phyloP scores from a whole-genome alignment of 352 stramenopile genomes.

The Pilasporangium apinafurcum region DNA sequence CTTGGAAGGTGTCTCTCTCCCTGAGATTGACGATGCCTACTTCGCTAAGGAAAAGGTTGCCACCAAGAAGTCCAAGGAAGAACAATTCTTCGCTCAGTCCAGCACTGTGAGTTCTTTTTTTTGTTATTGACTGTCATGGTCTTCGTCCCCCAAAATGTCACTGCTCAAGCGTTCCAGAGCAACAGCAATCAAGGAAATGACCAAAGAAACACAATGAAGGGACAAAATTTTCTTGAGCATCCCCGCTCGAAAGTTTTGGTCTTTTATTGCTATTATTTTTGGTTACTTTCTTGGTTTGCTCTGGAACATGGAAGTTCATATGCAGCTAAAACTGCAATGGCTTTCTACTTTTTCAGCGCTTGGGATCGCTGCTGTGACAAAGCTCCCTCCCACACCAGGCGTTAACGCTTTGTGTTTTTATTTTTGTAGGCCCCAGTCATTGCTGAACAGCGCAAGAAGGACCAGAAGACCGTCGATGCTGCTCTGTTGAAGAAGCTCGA shows the following conservation, averaged over 20 bases:
- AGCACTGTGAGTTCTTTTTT: conserved; percentile 48
- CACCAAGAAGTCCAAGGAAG: conserved; percentile 91
- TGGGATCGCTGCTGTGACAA: conserved; percentile 88
- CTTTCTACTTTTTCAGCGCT: conserved; percentile 60
- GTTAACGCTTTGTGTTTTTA: conserved; percentile 9
- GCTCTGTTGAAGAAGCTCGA: conserved; percentile 84
- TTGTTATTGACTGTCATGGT: conserved; percentile 1
- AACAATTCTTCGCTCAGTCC: conserved; percentile 97
- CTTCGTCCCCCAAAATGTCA: conserved; percentile 10
- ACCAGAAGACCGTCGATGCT: conserved; percentile 98
- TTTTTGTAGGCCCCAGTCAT: conserved; percentile 84
- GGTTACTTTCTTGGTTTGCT: not conserved
- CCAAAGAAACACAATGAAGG: no score
- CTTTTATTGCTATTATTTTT: no score
- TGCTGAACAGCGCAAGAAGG: conserved; percentile 96
- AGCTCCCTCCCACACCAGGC: conserved; percentile 51
- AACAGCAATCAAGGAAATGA: no score
- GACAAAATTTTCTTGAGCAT: no score
- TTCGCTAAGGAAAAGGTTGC: conserved; percentile 92
- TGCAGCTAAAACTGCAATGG: conserved; percentile 1
- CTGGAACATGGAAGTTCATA: conserved; percentile 4
- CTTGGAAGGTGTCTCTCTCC: conserved; percentile 90
- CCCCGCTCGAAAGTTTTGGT: no score
- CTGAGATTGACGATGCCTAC: conserved; percentile 95
- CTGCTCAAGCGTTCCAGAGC: conserved; percentile 8